These are phyloP conservation scores for Leccinum obscurum DNA, from an alignment of 768 basidiomycete species.

Conservation along the genomic window DNA sequence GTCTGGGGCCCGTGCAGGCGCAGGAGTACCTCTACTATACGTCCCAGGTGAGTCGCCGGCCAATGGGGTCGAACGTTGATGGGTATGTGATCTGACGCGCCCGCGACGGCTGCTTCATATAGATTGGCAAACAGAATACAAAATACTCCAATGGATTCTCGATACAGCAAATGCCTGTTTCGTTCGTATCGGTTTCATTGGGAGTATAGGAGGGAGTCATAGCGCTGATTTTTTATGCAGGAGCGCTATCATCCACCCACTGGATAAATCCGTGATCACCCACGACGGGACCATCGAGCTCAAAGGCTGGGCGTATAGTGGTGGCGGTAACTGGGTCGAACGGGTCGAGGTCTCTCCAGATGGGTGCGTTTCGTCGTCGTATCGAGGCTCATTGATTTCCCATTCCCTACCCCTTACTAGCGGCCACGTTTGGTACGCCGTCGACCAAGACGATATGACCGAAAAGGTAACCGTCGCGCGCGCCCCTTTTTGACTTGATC, in stretches of 20 bases:
- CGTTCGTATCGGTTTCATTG: constrained; percentile 35
- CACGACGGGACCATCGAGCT: constrained; percentile 50
- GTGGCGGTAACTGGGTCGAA: constrained; percentile 55
- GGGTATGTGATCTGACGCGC: background rate
- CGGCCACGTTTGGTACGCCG: constrained; percentile 20
- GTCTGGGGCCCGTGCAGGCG: constrained; percentile 51
- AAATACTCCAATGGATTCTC: constrained; percentile 56
- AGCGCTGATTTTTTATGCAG: background rate
- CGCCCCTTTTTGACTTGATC: background rate
- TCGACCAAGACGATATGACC: constrained; percentile 17
- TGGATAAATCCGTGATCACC: constrained; percentile 45
- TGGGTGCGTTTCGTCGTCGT: background rate
- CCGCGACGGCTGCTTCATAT: background rate
- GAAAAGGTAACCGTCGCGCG: constrained; percentile 10
- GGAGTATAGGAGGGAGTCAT: background rate
- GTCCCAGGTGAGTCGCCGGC: constrained; percentile 40
- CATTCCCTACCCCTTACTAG: background rate
- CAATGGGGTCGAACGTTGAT: background rate
- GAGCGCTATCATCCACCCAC: constrained; percentile 16
- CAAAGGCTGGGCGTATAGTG: constrained; percentile 45
- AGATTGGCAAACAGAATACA: constrained; percentile 47
- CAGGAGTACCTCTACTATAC: constrained; percentile 57
- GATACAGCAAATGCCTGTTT: constrained; percentile 59
- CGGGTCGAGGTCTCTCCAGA: constrained; percentile 49
- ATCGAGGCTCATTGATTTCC: background rate